Base-by-base conservation (phyloP, 257 asterid genomes). In the Voacanga thouarsii region DNA sequence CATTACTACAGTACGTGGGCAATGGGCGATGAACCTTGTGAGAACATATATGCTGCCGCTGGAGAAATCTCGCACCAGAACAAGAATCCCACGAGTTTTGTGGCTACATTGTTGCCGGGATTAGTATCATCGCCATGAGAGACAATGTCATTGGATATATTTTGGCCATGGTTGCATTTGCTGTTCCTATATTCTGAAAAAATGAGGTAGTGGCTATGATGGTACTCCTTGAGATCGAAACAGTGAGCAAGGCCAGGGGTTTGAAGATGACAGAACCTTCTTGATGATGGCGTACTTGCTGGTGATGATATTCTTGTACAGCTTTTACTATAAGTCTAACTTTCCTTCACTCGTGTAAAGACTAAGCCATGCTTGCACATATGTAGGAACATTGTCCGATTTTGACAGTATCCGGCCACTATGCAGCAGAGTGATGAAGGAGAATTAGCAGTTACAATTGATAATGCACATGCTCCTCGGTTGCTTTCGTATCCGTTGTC, bases 1-100 rank as follows among this genome's bases (percentile, higher is more conserved):
- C 90, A 4, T 89, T 91, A 75, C 86, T 92, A 60, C 91, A 88
- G 76, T 85, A 81, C 49, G 85, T 84, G 39, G 84, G 83, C 77
- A 85, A 77, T 45, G 89, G 89, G 71, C 85, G 85, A 59, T 89
- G 93, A 92, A 44, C 28, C 59, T 59, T 11, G 3, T 26, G 47
- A 73, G 50, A 75, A 65, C 44, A 61, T 60, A 72, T 49, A 30
- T 71, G 74, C 76, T 75, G 72, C 78, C 73, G 57, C 56, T 74
- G 41, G 67, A 57, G 45, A 26, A n/a, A 50, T 79, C 60, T 24
- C 26, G 47, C 61, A 49, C 65, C 79, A 57, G 60, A 59, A 3
- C 45, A 23, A 56, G 70, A 72, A 14, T 37, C 28, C 56, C 78
- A 44, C 45, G 71, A 63, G 15, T 28, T 63, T 50, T 19, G 49